Conservation (phyloP, 2,329 filamentous ascomycete species). For the Rhexocercosporidium sp. region DNA sequence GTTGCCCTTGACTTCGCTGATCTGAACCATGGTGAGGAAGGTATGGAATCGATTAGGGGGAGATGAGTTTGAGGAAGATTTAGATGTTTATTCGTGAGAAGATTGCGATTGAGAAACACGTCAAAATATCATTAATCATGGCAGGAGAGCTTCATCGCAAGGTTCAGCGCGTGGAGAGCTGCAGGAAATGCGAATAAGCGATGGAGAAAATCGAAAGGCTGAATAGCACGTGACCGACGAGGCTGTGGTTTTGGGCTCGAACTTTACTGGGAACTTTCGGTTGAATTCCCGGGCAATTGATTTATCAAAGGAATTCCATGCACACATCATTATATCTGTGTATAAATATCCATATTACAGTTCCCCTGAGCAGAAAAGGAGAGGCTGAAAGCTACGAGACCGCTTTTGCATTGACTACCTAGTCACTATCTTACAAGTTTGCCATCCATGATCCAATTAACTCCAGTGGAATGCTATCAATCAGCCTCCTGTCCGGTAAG, state of each 20-base stretch:
- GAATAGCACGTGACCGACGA: background rate
- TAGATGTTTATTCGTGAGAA: constrained; percentile 1
- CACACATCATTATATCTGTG: background rate
- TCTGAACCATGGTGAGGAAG: constrained; percentile 72
- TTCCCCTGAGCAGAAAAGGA: background rate
- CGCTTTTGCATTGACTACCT: constrained; percentile 18
- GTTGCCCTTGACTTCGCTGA: constrained; percentile 94
- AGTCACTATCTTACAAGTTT: constrained; percentile 31
- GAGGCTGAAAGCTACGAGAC: background rate
- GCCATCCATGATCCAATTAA: constrained; percentile 11
- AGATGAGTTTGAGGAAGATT: background rate
- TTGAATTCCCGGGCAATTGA: background rate
- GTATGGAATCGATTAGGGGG: background rate
- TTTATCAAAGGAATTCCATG: background rate
- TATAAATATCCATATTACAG: background rate
- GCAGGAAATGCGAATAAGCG: background rate
- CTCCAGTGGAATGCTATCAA: constrained; percentile 1
- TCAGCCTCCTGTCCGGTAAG: constrained; percentile 16
- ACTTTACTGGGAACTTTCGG: background rate
- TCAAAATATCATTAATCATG: constrained; percentile 16
- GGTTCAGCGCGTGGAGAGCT: constrained; percentile 13
- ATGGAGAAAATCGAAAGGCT: constrained; percentile 11
- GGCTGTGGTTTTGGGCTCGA: background rate
- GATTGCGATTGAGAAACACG: constrained; percentile 13
- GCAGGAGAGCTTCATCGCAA: constrained; percentile 18